phyloP scores from a whole-genome alignment of 1,284 basidiomycete genomes.

The Paramarasmius palmivorus region DNA sequence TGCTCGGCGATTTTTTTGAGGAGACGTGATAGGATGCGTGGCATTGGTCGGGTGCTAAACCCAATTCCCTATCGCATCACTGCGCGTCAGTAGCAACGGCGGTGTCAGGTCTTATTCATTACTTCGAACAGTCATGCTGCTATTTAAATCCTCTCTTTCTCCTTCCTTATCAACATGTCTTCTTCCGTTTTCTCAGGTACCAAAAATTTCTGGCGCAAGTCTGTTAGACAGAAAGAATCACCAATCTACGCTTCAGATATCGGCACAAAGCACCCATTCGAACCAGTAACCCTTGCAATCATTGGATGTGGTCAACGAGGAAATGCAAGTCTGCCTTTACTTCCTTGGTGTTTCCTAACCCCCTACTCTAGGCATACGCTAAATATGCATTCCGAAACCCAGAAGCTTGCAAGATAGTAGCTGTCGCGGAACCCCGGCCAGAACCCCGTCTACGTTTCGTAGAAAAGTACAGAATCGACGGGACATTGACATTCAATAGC shows the following conservation, averaged over 20 bases:
- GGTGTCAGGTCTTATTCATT: not conserved
- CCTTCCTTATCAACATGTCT: conserved; percentile 6
- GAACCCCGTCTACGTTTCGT: conserved; percentile 64
- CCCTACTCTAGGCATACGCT: conserved; percentile 58
- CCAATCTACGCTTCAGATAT: conserved; percentile 17
- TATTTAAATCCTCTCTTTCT: not conserved
- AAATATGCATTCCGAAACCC: conserved; percentile 63
- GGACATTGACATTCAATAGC: conserved; percentile 65
- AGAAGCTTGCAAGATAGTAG: conserved; percentile 69
- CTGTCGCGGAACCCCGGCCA: conserved; percentile 79
- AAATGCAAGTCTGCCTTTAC: conserved; percentile 40
- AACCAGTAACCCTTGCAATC: conserved; percentile 51
- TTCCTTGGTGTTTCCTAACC: not conserved
- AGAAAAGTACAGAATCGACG: conserved; percentile 56
- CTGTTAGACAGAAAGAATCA: conserved; percentile 26
- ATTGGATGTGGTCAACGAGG: conserved; percentile 85
- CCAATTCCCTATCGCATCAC: not conserved
- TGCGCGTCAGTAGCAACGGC: not conserved
- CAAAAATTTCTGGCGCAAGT: conserved; percentile 37
- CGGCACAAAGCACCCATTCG: conserved; percentile 17
- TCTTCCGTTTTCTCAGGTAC: conserved; percentile 32
- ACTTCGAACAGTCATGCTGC: not conserved
- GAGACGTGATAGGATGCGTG: conserved; percentile 16
- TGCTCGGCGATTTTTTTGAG: conserved; percentile 6
- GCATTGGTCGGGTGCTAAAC: conserved; percentile 6